Conservation (phyloP, 2,329 filamentous ascomycete genomes). For the Arthrocladium fulminans region DNA sequence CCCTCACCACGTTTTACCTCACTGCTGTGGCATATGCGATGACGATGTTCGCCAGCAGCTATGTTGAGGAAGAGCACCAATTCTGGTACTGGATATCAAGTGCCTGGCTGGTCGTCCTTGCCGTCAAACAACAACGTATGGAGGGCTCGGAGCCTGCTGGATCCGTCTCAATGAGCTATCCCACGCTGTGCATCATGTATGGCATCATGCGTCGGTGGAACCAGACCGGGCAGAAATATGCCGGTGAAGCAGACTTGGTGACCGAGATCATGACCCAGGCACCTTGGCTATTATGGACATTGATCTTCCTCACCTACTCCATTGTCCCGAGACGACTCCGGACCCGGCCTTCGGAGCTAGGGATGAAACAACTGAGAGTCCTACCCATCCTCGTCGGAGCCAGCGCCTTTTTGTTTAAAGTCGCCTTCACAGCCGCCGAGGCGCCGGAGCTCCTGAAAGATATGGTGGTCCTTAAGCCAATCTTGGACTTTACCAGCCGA, state of each 20-base stretch:
- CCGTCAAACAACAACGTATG: constrained; percentile 28
- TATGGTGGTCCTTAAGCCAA: constrained; percentile 26
- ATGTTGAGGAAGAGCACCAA: constrained; percentile 95
- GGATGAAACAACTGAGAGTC: constrained; percentile 17
- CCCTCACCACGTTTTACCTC: constrained; percentile 35
- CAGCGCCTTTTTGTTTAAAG: constrained; percentile 71
- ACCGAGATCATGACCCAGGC: constrained; percentile 58
- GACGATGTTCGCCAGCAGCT: constrained; percentile 98
- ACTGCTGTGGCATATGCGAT: constrained; percentile 58
- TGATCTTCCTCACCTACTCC: constrained; percentile 62
- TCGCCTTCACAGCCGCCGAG: constrained; percentile 79
- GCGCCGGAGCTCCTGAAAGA: constrained; percentile 65
- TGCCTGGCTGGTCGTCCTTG: constrained; percentile 41
- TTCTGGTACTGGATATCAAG: constrained; percentile 89
- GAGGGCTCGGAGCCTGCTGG: neutral
- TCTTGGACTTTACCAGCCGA: constrained; percentile 30
- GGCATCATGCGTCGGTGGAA: constrained; percentile 77
- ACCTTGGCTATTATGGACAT: constrained; percentile 61
- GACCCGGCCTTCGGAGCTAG: constrained; percentile 21
- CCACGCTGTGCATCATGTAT: constrained; percentile 48
- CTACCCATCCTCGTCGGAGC: constrained; percentile 33
- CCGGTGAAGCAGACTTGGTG: constrained; percentile 81
- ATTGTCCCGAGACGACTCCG: constrained; percentile 45
- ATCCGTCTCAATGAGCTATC: neutral
- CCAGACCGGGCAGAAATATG: constrained; percentile 92